Evolutionary conservation across 352 stramenopile species (phyloP).

Genomic region (Pythium pectinolyticum): DNA sequence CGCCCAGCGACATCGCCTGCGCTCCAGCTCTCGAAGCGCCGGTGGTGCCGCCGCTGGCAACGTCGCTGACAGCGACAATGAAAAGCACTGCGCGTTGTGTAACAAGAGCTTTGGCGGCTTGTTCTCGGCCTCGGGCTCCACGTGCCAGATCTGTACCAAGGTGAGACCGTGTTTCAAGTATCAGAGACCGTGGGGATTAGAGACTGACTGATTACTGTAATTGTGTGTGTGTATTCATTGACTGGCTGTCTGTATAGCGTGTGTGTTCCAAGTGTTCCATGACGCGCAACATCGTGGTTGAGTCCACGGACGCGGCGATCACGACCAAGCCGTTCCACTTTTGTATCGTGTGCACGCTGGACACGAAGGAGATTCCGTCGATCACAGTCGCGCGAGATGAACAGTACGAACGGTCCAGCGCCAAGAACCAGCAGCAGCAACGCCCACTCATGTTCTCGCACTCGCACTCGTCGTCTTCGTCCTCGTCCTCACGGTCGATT

Average conservation of each 20-base stretch:
- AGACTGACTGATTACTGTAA: background rate
- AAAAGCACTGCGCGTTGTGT: constrained; percentile 6
- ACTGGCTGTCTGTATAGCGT: background rate
- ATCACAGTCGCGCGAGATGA: constrained; percentile 3
- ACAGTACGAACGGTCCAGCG: background rate
- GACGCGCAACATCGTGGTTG: constrained; percentile 1
- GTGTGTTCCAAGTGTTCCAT: constrained; percentile 18
- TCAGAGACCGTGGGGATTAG: background rate
- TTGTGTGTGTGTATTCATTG: background rate
- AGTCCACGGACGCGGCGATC: background rate
- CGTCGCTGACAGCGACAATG: background rate
- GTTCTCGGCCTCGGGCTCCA: constrained; percentile 1
- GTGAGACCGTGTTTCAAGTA: background rate
- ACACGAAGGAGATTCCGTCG: constrained; percentile 8
- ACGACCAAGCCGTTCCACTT: constrained; percentile 11
- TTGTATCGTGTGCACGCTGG: constrained; percentile 15
- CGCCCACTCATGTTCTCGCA: background rate
- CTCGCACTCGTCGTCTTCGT: background rate
- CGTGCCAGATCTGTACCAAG: constrained; percentile 13
- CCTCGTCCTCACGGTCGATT: background rate
- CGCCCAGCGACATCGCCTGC: background rate
- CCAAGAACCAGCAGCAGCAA: background rate
- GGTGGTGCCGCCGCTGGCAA: no score
- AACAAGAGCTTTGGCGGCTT: constrained; percentile 3
- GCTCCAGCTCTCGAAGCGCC: background rate